Base-by-base conservation (phyloP, 1,139 yeast species). In the Hanseniaspora uvarum region DNA sequence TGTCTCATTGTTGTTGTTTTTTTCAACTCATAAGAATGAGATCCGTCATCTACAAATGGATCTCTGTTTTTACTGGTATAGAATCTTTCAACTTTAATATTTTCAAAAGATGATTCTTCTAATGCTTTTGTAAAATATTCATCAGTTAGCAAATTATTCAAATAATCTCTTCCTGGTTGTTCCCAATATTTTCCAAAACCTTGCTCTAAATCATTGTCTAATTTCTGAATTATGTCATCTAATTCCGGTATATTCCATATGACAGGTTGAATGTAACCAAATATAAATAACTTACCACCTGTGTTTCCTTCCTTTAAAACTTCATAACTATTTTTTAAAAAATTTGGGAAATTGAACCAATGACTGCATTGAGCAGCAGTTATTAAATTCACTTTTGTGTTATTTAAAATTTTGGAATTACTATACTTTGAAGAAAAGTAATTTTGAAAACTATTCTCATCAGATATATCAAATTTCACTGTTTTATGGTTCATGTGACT, bases 311-410 rank as follows among this genome's bases (percentile, higher is more conserved):
- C 33, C 21, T 41, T 28, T 57, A 86, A 69, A 11, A 80, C 68
- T 12, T 78, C 66, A 33, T 70, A 65, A 36, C 77, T 73, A 55
- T 77, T 79, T 10, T 64, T 60, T 62, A 80, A 78, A 66, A 83
- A 84, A 33, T 60, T 59, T 0, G 69, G 72, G 57, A 77, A 78
- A 39, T 81, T 73, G 54, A 86, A 76, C 95, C 95, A 86, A 65
- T 86, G 95, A 14, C 78, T 77, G 49, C 88, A 83, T 64, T 86
- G 88, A 0, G 88, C 94, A 8, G 81, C 81, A 1, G 86, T 76
- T n/a, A 85, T 69, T 59, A 84, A 59, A 62, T 83, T 89, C 11
- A 79, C 73, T 0, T 76, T 67, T 8, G 62, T 62, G 4, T 67
- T 63, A 1, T 10, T 48, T 7, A 21, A 26, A 30, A 10, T 21